A percentile compares a stretch with the other conserved stretches of the same genome.
These are phyloP conservation scores for Uromyces viciae-fabae DNA, from an alignment of 1,284 basidiomycete species.

Conservation along the genomic window DNA sequence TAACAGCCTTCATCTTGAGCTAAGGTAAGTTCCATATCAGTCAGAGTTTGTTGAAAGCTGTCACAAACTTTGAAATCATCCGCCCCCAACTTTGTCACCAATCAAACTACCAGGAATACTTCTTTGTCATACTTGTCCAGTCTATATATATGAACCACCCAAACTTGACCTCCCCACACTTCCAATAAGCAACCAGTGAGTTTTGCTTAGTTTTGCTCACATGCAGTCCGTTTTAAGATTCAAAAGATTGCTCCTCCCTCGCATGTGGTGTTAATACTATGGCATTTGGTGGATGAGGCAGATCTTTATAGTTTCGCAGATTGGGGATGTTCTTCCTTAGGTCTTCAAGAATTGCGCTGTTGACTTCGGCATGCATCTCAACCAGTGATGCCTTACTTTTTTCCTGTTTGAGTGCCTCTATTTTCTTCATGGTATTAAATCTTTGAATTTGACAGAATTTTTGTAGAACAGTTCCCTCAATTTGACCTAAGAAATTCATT, in stretches of 20 bases:
- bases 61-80: not conserved
- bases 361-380: not conserved
- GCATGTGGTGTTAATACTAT: not conserved
- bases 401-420: not conserved
- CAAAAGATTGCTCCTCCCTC: not conserved
- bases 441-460: conserved; percentile 8
- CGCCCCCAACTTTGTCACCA: not conserved
- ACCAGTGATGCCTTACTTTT: not conserved
- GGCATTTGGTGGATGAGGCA: not conserved
- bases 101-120: not conserved
- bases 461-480: not conserved
- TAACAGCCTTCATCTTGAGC: not conserved
- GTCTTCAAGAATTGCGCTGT: not conserved
- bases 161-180: not conserved
- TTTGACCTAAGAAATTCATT: conserved; percentile 8
- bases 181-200: not conserved
- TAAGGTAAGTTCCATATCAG: not conserved
- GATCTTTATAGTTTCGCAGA: not conserved
- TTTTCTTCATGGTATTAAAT: not conserved
- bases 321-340: not conserved
- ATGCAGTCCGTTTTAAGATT: not conserved
- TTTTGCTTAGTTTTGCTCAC: conserved; percentile 3
- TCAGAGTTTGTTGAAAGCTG: not conserved
- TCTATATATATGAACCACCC: not conserved
- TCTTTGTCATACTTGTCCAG: not conserved